phyloP scores from a whole-genome alignment of 805 yeast genomes.

The Metschnikowia lachancei region DNA sequence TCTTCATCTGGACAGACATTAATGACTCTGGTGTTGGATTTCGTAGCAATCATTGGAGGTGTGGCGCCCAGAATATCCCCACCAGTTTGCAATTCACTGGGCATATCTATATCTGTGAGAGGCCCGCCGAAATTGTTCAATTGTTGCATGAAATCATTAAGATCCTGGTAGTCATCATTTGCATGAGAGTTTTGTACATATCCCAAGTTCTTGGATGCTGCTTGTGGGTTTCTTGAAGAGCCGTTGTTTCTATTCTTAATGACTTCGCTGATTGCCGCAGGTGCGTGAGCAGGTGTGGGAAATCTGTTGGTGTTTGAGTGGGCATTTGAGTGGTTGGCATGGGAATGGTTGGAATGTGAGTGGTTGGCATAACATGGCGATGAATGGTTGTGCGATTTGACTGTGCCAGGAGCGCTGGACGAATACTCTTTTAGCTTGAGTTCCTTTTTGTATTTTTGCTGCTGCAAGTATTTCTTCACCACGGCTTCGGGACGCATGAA shows the following conservation, averaged over 20 bases:
- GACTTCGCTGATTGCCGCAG: conserved; percentile 38
- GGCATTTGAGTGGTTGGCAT: background rate
- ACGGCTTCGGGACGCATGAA: conserved; percentile 47
- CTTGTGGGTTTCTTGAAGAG: conserved; percentile 3
- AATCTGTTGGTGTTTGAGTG: conserved; percentile 28
- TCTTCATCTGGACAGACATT: conserved; percentile 44
- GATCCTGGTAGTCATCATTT: conserved; percentile 29
- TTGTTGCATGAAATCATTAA: conserved; percentile 42
- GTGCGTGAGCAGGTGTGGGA: conserved; percentile 40
- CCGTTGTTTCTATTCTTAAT: conserved; percentile 22
- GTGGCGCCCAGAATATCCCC: conserved; percentile 28
- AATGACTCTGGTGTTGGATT: conserved; percentile 52
- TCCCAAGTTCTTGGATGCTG: conserved; percentile 11
- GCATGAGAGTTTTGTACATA: conserved; percentile 14
- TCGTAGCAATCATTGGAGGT: conserved; percentile 54
- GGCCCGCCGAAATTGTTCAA: conserved; percentile 42
- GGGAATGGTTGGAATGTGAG: conserved; percentile 7
- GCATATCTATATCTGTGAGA: conserved; percentile 45
- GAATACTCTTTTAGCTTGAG: conserved; percentile 30
- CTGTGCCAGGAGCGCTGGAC: conserved; percentile 8
- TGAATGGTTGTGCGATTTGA: conserved; percentile 8
- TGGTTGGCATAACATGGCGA: conserved; percentile 12
- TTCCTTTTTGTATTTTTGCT: conserved; percentile 41
- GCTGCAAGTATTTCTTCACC: conserved; percentile 44
- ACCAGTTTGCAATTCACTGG: conserved; percentile 18